Base-by-base conservation (phyloP, 2,329 filamentous ascomycete species). In the Colletotrichum simmondsii region DNA sequence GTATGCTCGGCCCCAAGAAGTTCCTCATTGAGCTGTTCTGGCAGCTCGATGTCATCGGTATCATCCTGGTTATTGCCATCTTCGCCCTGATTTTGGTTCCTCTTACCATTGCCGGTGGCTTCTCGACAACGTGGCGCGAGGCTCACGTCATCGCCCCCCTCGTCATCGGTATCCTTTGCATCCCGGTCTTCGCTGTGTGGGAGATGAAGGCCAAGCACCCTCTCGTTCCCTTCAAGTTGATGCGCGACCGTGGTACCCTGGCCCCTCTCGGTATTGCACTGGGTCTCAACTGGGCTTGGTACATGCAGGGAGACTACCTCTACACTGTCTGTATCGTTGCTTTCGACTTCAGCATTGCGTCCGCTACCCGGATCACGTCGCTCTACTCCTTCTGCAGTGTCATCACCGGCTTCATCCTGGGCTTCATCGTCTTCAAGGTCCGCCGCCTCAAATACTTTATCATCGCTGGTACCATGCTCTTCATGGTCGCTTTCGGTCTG, bases 181-280 rank as follows among this genome's bases (percentile, higher is more conserved):
- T 88, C 60, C 88, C 89, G 4, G 81, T 84, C 30, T 90, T 90
- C 57, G 80, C 88, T 16, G 61, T 87, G 42, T 87, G 87, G 81
- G 85, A 89, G 71, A 75, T 86, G 77, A 73, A 85, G 79, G 80
- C 86, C 76, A 75, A 85, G 83, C 83, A 87, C 70, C 82, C 91
- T 80, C 86, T 92, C 75, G 81, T 92, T 1, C 91, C 91, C 5
- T 92, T 92, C 81, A 68, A 82, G 68, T 83, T 91, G 2, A 84
- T 93, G 77, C 90, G 88, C 79, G 90, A 93, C 77, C 89, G 91
- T 26, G 86, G 85, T n/a, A 87, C 92, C 30, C 92, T 91, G 89
- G 90, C 85, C 5, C 86, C 91, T 5, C 80, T 93, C 35, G 89
- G 88, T 3, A 91, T 93, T 56, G 90, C 86, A 10, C 73, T 85